Conservation (phyloP, 164 flowering plant genomes). For the Nymphaea thermarum region DNA sequence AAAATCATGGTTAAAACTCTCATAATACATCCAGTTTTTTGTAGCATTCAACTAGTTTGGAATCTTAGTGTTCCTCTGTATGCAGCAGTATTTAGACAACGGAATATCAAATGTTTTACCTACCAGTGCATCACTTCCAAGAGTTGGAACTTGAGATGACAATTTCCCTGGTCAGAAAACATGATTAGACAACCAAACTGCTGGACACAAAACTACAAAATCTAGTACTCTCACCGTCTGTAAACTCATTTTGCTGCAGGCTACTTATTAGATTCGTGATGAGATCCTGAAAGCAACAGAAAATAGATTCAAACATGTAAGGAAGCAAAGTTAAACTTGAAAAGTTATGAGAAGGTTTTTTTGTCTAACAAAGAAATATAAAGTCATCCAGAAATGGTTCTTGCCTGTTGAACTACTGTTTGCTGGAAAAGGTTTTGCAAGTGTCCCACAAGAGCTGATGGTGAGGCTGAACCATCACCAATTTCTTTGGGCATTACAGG, state of each 20-base stretch:
- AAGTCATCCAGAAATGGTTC: neutral
- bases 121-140: slow-evolving; percentile 67
- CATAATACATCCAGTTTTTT: neutral
- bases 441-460: slow-evolving; percentile 70
- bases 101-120: slow-evolving; percentile 9
- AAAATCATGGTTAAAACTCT: neutral
- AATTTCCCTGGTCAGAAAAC: slow-evolving; percentile 43
- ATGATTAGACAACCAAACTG: neutral
- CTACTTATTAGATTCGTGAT: slow-evolving; percentile 52
- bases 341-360: no score
- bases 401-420: slow-evolving; percentile 82
- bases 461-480: slow-evolving; percentile 24
- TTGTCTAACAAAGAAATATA: neutral
- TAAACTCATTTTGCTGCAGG: slow-evolving; percentile 60
- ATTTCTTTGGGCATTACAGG: slow-evolving; percentile 38
- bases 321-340: neutral
- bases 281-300: slow-evolving; percentile 47
- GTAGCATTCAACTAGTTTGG: neutral
- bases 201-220: neutral
- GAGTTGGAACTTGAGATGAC: slow-evolving; percentile 43
- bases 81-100: neutral
- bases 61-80: neutral
- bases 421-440: slow-evolving; percentile 94
- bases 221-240: slow-evolving; percentile 48
- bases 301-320: neutral